Percentiles rank a stretch among this genome's conserved stretches.
phyloP scores from a whole-genome alignment of 2,329 filamentous ascomycete species.

The Biscogniauxia mediterranea region DNA sequence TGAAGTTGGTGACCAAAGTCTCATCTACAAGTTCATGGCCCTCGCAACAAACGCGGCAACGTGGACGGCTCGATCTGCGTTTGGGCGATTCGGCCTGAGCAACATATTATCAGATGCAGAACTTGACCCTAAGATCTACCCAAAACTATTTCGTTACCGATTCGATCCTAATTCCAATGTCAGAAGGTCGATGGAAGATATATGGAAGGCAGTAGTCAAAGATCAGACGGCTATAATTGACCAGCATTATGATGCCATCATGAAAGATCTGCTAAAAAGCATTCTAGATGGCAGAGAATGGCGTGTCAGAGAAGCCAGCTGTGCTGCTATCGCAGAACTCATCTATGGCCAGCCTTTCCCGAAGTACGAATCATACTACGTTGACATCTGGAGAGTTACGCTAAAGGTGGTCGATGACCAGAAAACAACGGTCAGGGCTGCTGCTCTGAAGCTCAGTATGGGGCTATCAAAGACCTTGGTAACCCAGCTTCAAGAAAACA shows the following conservation, averaged over 20 bases:
- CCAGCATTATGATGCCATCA: constrained; percentile 81
- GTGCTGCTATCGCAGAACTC: constrained; percentile 83
- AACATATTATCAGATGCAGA: constrained; percentile 86
- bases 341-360: constrained; percentile 74
- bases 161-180: constrained; percentile 96
- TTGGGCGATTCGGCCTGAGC: constrained; percentile 89
- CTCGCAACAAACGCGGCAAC: constrained; percentile 93
- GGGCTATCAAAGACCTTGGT: constrained; percentile 82
- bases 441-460: constrained; percentile 79
- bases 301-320: constrained; percentile 89
- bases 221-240: constrained; percentile 76
- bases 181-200: constrained; percentile 92
- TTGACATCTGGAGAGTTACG: constrained; percentile 79
- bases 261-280: constrained; percentile 81
- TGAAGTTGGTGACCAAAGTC: constrained; percentile 89
- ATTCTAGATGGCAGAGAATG: constrained; percentile 83
- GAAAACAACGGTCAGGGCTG: constrained; percentile 81
- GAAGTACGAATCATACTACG: constrained; percentile 81
- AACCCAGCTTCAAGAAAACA: constrained; percentile 78
- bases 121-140: constrained; percentile 90
- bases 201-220: constrained; percentile 95
- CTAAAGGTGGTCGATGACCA: constrained; percentile 96
- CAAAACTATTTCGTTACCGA: constrained; percentile 89
- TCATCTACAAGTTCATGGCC: constrained; percentile 99
- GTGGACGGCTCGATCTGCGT: constrained; percentile 95